Base-by-base conservation (phyloP, 176 grass and related monocot genomes). In the Eleusine coracana region DNA sequence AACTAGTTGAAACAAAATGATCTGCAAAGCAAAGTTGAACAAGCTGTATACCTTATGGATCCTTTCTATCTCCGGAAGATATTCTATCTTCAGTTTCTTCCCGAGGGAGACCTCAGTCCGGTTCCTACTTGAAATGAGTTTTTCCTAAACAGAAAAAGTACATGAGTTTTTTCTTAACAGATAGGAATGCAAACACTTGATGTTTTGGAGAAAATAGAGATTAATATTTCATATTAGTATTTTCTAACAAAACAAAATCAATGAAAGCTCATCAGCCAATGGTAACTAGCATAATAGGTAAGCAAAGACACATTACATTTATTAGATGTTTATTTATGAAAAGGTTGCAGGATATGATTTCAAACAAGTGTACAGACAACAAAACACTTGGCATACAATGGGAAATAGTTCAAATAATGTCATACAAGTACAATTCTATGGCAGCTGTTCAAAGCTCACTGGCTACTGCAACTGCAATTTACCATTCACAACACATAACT, bases 51-150 rank as follows among this genome's bases (percentile, higher is more conserved):
- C 97, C 85, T 99, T 96, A 83, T 96, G 93, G 80, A 96, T 87
- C 83, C 92, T 96, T 70, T 96, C 97, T 77, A 99, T 99, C 59
- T 96, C 97, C 21, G 97, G 97, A 83, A 99, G 89, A 87, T 86
- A 99, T 67, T 94, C 97, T 46, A 99, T 96, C 91, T 99, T 99
- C 76, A 99, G 88, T 80, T 99, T 99, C 89, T 99, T 99, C 55
- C 91, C 97, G 82, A 99, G 93, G 55, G 93, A 96, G 51, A 84
- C 91, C 86, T 99, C 97, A 80, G 97, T 92, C 77, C 97, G 89
- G 84, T 99, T 99, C 66, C 85, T 92, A 88, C 97, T 99, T 74
- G 86, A 91, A 88, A 92, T 94, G 44, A 99, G 93, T 80, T 99
- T 99, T 54, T 99, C 97, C 97, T 99, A 89, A 71, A 89, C 44